phyloP scores from a whole-genome alignment of 352 stramenopile species.

The Pythium aquatile region DNA sequence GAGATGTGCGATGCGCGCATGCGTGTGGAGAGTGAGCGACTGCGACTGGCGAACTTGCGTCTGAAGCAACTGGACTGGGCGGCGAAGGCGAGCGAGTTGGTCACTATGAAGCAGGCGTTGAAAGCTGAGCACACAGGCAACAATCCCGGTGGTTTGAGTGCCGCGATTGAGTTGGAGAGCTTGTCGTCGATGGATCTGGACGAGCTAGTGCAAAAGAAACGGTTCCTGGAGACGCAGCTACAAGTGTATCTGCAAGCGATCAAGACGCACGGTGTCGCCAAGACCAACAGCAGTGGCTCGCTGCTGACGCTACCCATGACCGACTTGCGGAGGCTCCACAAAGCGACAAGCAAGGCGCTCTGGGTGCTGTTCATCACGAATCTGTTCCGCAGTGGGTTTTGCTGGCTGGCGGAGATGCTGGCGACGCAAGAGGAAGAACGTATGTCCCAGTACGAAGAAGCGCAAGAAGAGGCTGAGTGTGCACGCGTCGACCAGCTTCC shows the following conservation, averaged over 20 bases:
- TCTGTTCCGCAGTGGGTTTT: conserved; percentile 57
- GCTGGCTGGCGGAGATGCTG: conserved; percentile 57
- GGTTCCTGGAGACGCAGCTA: conserved; percentile 17
- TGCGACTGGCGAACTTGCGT: conserved; percentile 34
- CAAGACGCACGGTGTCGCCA: not conserved
- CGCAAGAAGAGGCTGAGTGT: not conserved
- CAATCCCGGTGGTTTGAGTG: not conserved
- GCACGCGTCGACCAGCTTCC: not conserved
- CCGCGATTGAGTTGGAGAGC: not conserved
- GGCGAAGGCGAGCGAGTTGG: conserved; percentile 19
- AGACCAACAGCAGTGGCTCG: not conserved
- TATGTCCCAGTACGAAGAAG: not conserved
- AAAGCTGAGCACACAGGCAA: not conserved
- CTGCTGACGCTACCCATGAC: conserved; percentile 5
- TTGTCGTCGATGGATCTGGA: not conserved
- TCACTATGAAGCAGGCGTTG: conserved; percentile 26
- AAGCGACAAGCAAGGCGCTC: conserved; percentile 35
- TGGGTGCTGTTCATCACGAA: conserved; percentile 56
- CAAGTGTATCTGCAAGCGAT: conserved; percentile 12
- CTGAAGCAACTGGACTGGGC: conserved; percentile 41
- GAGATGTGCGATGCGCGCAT: conserved; percentile 36
- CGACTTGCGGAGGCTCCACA: conserved; percentile 34
- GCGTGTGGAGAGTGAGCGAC: conserved; percentile 31
- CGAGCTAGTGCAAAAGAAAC: conserved; percentile 4
- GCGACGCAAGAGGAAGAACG: not conserved